Conservation (phyloP, 164 flowering plant genomes). For the Vitis vinifera region ASM3070453v1 NC_081816.1:4447001-4447500, state of each 20-base stretch:
- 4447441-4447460: no score
- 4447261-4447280: background rate
- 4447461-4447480: no score
- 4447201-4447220: no score
- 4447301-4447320: background rate
- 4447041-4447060: slow-evolving; percentile 57
- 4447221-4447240: no score
- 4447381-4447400: no score
- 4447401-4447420: no score
- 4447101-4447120: slow-evolving; percentile 39
- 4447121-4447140: slow-evolving; percentile 7
- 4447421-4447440: no score
- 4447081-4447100: slow-evolving; percentile 71
- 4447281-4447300: background rate
- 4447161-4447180: background rate
- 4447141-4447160: background rate
- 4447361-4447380: no score
- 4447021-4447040: slow-evolving; percentile 50
- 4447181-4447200: no score
- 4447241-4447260: no score
- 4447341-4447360: no score
- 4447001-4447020: slow-evolving; percentile 59
- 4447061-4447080: slow-evolving; percentile 60
- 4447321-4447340: background rate
- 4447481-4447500: no score